These are phyloP conservation scores for Trametes cinnabarina DNA, from an alignment of 768 basidiomycete species.

Conservation along the genomic window DNA sequence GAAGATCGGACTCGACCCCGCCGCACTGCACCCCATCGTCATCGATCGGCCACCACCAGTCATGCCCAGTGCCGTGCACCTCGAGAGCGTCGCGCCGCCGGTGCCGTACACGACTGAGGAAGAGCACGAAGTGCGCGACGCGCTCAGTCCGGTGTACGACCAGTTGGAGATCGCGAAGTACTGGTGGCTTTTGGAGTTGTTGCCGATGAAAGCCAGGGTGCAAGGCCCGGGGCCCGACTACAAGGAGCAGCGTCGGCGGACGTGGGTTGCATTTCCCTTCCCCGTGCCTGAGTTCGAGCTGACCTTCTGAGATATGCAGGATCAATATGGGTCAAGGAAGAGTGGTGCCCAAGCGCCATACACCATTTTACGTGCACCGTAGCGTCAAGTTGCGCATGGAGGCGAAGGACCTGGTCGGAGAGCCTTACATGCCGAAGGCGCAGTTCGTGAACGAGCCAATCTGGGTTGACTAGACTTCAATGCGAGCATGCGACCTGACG, in stretches of 20 bases:
- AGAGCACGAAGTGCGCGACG: conserved; percentile 62
- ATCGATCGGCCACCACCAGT: conserved; percentile 24
- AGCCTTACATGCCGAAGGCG: conserved; percentile 32
- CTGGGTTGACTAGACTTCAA: conserved; percentile 16
- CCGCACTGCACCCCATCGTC: conserved; percentile 28
- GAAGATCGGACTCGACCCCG: conserved; percentile 33
- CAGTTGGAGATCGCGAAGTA: conserved; percentile 42
- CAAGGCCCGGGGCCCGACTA: conserved; percentile 20
- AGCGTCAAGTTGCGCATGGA: conserved; percentile 29
- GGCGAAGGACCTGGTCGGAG: conserved; percentile 21
- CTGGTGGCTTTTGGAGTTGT: conserved; percentile 70
- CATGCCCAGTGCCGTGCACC: neutral
- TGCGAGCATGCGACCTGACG: neutral
- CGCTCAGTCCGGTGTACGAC: conserved; percentile 53
- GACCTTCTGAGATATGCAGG: conserved; percentile 12
- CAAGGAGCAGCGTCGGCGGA: conserved; percentile 15
- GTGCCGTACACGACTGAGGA: conserved; percentile 41
- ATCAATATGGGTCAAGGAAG: conserved; percentile 23
- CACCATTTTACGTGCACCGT: conserved; percentile 25
- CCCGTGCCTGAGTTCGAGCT: conserved; percentile 3
- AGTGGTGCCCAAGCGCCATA: conserved; percentile 3
- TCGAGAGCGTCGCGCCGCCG: conserved; percentile 10
- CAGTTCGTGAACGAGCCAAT: conserved; percentile 13
- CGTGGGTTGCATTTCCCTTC: neutral
- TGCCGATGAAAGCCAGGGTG: conserved; percentile 31